Base-by-base conservation (phyloP, 257 asterid species). In the Cynanchum wilfordii region DNA sequence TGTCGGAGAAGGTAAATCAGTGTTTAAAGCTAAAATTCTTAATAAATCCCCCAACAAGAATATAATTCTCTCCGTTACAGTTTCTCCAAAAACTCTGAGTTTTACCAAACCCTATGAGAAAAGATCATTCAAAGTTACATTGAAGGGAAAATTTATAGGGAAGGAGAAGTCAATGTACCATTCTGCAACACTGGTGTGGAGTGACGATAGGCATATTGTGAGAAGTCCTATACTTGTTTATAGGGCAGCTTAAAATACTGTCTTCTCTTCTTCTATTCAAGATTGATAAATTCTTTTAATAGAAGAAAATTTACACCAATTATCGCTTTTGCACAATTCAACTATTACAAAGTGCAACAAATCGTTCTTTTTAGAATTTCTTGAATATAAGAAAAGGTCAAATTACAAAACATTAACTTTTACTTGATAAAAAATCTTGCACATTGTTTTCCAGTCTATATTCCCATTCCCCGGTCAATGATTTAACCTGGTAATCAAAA, bases 201-300 rank as follows among this genome's bases (percentile, higher is more conserved):
- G 69, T 9, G 89, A 81, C 75, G 27, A 74, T 7, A 79, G 54
- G 76, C 89, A 86, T 69, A 44, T n/a, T 71, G 94, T 83, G 47
- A 84, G 58, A 70, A 90, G 96, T 76, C 94, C 98, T 17, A 78
- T 92, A 65, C 75, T 90, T 59, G 84, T 90, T 40, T 87, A 69
- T 19, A 72, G 86, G 57, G 79, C 47, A 42, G 47, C 10, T 42
- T 10, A 42, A 42, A 42, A 42, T 42, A 42, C 47, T 42, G 13
- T 3, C 7, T 11, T 72, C 38, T 33, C 38, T 33, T 5, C 38
- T 33, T 33, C 4, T 33, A 4, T 33, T 33, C n/a, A n/a, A n/a
- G n/a, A n/a, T n/a, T n/a, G 5, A 33, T 33, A 3, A 33, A 33
- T 2, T 33, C 0, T 30, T 33, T 33, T 33, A 33, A 33, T 33